A percentile compares a stretch with the other conserved stretches of the same genome.
These are phyloP conservation scores for Aspergillus cavernicola DNA, from an alignment of 495 filamentous ascomycete genomes.

Conservation along the genomic window DNA sequence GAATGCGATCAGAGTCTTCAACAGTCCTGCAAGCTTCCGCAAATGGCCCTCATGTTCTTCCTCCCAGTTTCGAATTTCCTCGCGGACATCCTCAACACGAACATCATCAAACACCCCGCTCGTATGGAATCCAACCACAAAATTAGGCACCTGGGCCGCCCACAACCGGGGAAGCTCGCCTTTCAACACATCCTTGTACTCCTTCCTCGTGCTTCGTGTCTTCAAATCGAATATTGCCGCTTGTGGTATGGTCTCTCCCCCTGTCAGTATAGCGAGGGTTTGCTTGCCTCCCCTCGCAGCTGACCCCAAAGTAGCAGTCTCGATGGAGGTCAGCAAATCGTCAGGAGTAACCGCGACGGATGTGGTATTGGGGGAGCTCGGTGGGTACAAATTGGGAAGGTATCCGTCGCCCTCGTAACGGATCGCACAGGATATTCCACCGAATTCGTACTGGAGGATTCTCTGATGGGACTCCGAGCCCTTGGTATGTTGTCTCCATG, in stretches of 20 bases:
- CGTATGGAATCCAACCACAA: slow-evolving; percentile 58
- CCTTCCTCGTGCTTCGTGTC: slow-evolving; percentile 47
- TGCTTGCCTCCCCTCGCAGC: neutral
- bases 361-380: neutral
- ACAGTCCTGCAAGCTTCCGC: slow-evolving; percentile 33
- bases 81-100: slow-evolving; percentile 39
- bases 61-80: slow-evolving; percentile 53
- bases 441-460: slow-evolving; percentile 56
- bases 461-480: slow-evolving; percentile 61
- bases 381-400: slow-evolving; percentile 18
- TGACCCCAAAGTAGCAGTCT: neutral
- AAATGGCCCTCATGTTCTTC: slow-evolving; percentile 35
- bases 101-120: slow-evolving; percentile 52
- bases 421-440: slow-evolving; percentile 49
- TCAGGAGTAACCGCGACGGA: neutral
- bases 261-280: slow-evolving; percentile 2
- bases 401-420: slow-evolving; percentile 65
- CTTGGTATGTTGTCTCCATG: slow-evolving; percentile 46
- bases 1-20: slow-evolving; percentile 44
- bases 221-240: slow-evolving; percentile 62
- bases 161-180: slow-evolving; percentile 56
- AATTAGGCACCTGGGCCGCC: slow-evolving; percentile 58
- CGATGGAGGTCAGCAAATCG: slow-evolving; percentile 10
- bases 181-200: slow-evolving; percentile 31
- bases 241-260: slow-evolving; percentile 31